Evolutionary conservation across 2,329 filamentous ascomycete species (phyloP), one percentile per base, ranked within the genome.

Genomic region (Plectosphaerella sp.): DNA sequence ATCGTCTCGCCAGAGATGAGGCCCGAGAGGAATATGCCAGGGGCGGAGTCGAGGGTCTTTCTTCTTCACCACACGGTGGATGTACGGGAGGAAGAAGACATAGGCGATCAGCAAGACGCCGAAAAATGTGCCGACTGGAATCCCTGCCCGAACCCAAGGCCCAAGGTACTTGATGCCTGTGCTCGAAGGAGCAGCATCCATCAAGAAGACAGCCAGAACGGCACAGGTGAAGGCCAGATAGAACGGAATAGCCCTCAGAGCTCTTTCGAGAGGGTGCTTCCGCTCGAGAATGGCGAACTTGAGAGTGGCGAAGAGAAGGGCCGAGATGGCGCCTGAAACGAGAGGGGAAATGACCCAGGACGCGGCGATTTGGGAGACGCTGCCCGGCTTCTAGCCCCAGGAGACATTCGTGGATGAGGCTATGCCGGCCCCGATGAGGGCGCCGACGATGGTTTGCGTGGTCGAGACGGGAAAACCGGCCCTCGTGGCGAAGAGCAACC

Each of bases 291-390:
- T 70, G 45, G 64, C 64, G 48, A 70, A 71, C 54, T 75, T 74
- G 47, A 70, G 72, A 52, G 71, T 59, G 12, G 67, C 56, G 61
- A 75, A 75, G 52, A 76, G 67, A 51, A 73, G 69, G 5, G 74
- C 66, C 54, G 63, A 74, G 50, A 78, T 77, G 36, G 41, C 48
- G 16, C 64, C 75, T 9, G 74, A 61, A 35, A 78, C 69, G 51
- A 63, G 69, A n/a, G 75, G 75, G 15, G 74, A 74, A 48, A 76
- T 73, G 45, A 66, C 66, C 72, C 74, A 74, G 6, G 72, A 72
- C 37, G 74, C 73, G 42, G 74, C 72, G n/a, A 77, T 70, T 24
- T 75, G 74, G 52, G 67, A 71, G 5, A 77, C 76, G 52, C 76
- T 75, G 1, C 33, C 65, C 25, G 69, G 71, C 3, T 52, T 45